Evolutionary conservation across 1,284 basidiomycete genomes (phyloP).

Genomic region (Cutaneotrichosporon spelunceum): DNA sequence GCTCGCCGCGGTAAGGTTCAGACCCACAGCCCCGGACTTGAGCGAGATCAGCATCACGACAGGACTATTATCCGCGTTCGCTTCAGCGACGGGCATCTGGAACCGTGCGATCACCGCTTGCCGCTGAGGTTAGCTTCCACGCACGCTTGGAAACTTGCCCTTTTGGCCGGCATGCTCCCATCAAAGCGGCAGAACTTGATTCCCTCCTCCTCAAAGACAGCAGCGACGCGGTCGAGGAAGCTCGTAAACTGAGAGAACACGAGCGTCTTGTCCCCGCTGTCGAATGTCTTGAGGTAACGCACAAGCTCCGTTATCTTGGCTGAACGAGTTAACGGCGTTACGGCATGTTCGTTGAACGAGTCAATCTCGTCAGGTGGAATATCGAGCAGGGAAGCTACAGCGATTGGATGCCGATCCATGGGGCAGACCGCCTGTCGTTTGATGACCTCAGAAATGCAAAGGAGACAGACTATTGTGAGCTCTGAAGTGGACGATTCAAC

Average conservation of each 20-base stretch:
- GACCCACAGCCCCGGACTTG: constrained; percentile 70
- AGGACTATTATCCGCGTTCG: constrained; percentile 55
- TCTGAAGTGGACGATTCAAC: background rate
- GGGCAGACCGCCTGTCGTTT: constrained; percentile 69
- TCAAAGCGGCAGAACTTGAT: constrained; percentile 76
- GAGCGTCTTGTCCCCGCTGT: constrained; percentile 68
- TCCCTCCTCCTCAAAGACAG: constrained; percentile 63
- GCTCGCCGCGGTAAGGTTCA: constrained; percentile 85
- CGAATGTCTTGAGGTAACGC: constrained; percentile 66
- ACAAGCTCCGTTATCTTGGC: constrained; percentile 79
- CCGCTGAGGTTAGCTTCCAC: constrained; percentile 47
- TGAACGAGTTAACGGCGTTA: constrained; percentile 55
- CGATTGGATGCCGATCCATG: constrained; percentile 72
- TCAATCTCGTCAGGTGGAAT: constrained; percentile 56
- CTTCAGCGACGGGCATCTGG: constrained; percentile 60
- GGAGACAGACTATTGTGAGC: constrained; percentile 58
- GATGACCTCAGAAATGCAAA: constrained; percentile 60
- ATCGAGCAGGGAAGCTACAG: constrained; percentile 62
- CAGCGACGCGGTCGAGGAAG: constrained; percentile 74
- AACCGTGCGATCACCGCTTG: constrained; percentile 73
- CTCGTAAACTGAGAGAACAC: constrained; percentile 83
- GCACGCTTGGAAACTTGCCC: constrained; percentile 31
- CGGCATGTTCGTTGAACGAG: constrained; percentile 23
- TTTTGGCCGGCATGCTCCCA: constrained; percentile 71
- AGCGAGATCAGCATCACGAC: constrained; percentile 81